Conservation (phyloP, 2,329 filamentous ascomycete species). For the Tolypocladium guangdongense region DNA sequence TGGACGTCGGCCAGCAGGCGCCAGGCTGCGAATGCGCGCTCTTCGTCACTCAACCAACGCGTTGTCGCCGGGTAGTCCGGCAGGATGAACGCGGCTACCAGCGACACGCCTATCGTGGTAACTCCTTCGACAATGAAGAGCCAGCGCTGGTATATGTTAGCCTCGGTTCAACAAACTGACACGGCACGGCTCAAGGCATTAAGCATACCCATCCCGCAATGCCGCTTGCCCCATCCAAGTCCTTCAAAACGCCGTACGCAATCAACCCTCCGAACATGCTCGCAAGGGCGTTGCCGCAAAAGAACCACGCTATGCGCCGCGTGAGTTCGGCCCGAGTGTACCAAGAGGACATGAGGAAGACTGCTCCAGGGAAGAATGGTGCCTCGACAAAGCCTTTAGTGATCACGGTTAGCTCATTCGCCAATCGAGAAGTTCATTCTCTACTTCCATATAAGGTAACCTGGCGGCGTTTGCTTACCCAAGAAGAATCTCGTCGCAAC, state of each 20-base stretch:
- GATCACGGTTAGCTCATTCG: not conserved
- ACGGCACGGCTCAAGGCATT: conserved; percentile 14
- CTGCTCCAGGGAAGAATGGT: conserved; percentile 37
- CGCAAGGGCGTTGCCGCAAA: conserved; percentile 45
- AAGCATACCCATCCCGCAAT: conserved; percentile 54
- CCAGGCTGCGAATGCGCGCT: conserved; percentile 32
- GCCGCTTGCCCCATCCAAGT: conserved; percentile 33
- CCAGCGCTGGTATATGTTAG: conserved; percentile 27
- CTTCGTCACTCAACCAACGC: conserved; percentile 37
- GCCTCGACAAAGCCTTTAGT: conserved; percentile 29
- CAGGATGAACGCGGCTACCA: conserved; percentile 24
- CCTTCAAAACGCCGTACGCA: conserved; percentile 29
- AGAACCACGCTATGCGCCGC: conserved; percentile 45
- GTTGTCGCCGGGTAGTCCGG: conserved; percentile 45
- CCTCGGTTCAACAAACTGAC: no score
- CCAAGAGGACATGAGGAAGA: conserved; percentile 36
- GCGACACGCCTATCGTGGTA: conserved; percentile 26
- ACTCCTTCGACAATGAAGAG: conserved; percentile 48
- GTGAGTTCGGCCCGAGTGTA: conserved; percentile 37
- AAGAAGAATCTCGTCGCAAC: conserved; percentile 37
- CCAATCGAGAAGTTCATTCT: no score
- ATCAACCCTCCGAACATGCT: conserved; percentile 39
- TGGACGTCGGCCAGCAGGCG: no score
- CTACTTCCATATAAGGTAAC: no score
- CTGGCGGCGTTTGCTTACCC: conserved; percentile 6